Evolutionary conservation across 495 filamentous ascomycete genomes (phyloP).

Genomic region (Aspergillus cavernicola): DNA sequence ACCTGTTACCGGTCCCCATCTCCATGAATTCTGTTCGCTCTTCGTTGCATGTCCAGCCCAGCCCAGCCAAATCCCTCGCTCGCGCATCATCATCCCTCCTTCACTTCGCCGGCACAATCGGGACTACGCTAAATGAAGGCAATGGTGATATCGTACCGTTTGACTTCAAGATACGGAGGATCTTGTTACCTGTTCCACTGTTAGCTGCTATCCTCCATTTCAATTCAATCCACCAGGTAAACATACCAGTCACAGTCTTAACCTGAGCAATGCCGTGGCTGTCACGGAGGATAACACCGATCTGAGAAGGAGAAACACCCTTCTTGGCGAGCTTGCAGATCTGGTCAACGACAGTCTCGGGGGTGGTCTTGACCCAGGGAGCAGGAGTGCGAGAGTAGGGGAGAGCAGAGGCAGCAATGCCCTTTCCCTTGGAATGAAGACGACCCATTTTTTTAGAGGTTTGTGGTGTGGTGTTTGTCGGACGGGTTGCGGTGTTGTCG

Average conservation of each 20-base stretch:
- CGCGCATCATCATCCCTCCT: background rate
- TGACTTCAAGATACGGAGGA: slow-evolving; percentile 95
- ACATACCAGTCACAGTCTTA: slow-evolving; percentile 90
- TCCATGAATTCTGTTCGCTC: background rate
- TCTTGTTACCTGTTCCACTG: slow-evolving; percentile 83
- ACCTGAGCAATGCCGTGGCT: slow-evolving; percentile 96
- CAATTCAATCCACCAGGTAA: background rate
- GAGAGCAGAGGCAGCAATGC: slow-evolving; percentile 89
- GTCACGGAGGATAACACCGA: slow-evolving; percentile 96
- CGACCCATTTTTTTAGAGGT: slow-evolving; percentile 81
- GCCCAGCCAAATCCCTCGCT: background rate
- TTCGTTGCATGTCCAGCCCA: background rate
- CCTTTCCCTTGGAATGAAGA: slow-evolving; percentile 99
- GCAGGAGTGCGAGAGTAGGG: slow-evolving; percentile 93
- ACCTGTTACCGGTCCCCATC: slow-evolving; percentile 11
- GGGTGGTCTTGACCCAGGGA: slow-evolving; percentile 88
- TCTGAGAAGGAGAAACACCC: slow-evolving; percentile 96
- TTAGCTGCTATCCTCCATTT: slow-evolving; percentile 19
- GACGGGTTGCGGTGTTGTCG: slow-evolving; percentile 30
- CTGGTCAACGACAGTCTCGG: slow-evolving; percentile 90
- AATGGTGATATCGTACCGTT: slow-evolving; percentile 63
- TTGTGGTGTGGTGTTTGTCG: slow-evolving; percentile 19
- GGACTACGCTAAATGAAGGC: slow-evolving; percentile 9
- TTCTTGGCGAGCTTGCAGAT: slow-evolving; percentile 99
- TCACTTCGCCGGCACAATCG: slow-evolving; percentile 4